Base-by-base conservation (phyloP, 1,284 basidiomycete species). In the Microbotryum intermedium region DNA sequence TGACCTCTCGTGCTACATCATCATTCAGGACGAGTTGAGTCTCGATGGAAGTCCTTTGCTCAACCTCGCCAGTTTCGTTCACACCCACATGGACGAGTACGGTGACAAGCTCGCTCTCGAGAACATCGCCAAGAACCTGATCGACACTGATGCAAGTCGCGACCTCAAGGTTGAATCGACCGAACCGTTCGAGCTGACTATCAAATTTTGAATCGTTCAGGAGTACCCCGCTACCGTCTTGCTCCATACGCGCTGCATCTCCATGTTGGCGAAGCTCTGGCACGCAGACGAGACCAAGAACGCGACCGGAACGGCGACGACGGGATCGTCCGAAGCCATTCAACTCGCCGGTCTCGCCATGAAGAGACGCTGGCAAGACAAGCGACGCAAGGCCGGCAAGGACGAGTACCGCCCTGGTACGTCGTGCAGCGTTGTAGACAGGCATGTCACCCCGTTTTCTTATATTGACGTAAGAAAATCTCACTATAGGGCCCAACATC, bases 291-390 rank as follows among this genome's bases (percentile, higher is more conserved):
- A 83, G 42, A 75, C 80, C 8, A 80, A 83, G 60, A 77, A 85
- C 57, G 87, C 89, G 0, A 83, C 92, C 58, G 90, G 90, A 8
- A 94, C 92, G 0, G 91, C 93, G 0, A 95, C 92, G 3, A 94
- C 92, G 1, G 93, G 93, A 8, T 91, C 88, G 0, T 92, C 90
- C 3, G 90, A 77, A 61, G 76, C 76, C 4, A 74, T 93, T 43
- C 71, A 71, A 53, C 57, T 66, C 25, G 67, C 60, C 20, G 92
- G 91, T 49, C 82, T 97, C 23, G 90, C 93, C 20, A 88, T 97
- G 84, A 97, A 97, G 78, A 87, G 86, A 71, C 81, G 85, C 52
- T 97, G 93, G 93, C 92, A 97, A 75, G 84, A 84, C 65, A 85
- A 83, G 72, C 85, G 87, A 75, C 92, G 91, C 76, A 85, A 83